phyloP scores from a whole-genome alignment of 208 protist species.

The Tritrichomonas foetus region DNA sequence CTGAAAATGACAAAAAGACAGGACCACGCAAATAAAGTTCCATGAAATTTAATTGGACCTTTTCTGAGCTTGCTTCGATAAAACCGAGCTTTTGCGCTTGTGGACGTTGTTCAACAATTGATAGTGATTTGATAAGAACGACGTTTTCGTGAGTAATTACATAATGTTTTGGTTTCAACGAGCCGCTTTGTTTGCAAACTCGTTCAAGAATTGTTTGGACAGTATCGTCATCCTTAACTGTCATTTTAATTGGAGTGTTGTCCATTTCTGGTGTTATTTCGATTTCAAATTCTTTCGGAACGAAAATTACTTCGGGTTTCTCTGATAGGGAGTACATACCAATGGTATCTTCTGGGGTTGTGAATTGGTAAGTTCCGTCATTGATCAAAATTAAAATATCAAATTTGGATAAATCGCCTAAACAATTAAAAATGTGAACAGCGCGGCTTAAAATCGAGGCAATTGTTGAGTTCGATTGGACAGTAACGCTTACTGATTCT shows the following conservation, averaged over 20 bases:
- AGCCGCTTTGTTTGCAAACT: neutral
- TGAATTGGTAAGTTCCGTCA: neutral
- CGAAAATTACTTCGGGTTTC: neutral
- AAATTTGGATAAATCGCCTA: neutral
- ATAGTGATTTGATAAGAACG: neutral
- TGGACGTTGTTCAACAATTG: neutral
- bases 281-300: neutral
- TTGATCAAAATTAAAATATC: neutral
- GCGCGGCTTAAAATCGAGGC: neutral
- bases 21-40: slow-evolving; percentile 26
- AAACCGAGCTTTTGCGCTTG: neutral
- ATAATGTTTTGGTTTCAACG: neutral
- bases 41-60: neutral
- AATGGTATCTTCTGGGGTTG: neutral
- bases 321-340: neutral
- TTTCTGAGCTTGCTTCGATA: neutral
- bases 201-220: neutral
- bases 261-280: neutral
- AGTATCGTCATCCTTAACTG: neutral
- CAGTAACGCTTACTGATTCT: neutral
- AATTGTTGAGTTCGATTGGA: neutral
- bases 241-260: neutral
- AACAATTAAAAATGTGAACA: neutral
- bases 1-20: slow-evolving; percentile 7
- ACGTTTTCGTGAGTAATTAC: neutral